Base-by-base conservation (phyloP, 2,329 filamentous ascomycete species). In the Fusarium subtropicale region DNA sequence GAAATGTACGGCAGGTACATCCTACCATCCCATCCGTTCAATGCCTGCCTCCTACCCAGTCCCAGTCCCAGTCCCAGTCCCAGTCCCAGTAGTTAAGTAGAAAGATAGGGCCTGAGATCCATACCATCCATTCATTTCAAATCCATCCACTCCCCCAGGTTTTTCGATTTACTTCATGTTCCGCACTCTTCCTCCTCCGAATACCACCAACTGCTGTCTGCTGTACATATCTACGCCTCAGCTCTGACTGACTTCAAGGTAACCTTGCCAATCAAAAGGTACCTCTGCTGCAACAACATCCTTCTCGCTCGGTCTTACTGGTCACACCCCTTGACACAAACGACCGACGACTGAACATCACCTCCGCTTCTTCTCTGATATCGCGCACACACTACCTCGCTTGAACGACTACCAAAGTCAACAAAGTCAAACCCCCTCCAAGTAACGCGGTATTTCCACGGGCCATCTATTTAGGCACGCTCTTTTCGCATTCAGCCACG, bases 91-190 rank as follows among this genome's bases (percentile, higher is more conserved):
- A 47, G 28, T 12, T 34, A 24, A 22, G 16, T n/a, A 42, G 34
- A 45, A 31, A 68, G 50, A 60, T 60, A 68, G 59, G 42, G 44
- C 53, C 50, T 60, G 36, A 46, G 68, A 68, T 44, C 44, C 44
- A 22, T 46, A 31, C 26, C 44, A 15, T 31, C 20, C 28, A 31
- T 46, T 31, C 44, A 46, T 46, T 51, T 54, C 56, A 68, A 69
- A 69, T 66, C 54, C 56, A 56, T 69, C 45, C 66, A 56, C n/a
- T 51, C 55, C 66, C 31, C 66, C 66, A 66, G 38, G 64, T 24
- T 63, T 69, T 51, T 58, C 22, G 52, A 46, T 45, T 60, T 50
- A 33, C 30, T 48, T 26, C 42, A 34, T 53, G 31, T 56, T 65
- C 63, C 61, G 60, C 47, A 51, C 47, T 51, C 47, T 51, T 50